Base-by-base conservation (phyloP, 148 eudicot species). In the Chenopodium quinoa region DNA sequence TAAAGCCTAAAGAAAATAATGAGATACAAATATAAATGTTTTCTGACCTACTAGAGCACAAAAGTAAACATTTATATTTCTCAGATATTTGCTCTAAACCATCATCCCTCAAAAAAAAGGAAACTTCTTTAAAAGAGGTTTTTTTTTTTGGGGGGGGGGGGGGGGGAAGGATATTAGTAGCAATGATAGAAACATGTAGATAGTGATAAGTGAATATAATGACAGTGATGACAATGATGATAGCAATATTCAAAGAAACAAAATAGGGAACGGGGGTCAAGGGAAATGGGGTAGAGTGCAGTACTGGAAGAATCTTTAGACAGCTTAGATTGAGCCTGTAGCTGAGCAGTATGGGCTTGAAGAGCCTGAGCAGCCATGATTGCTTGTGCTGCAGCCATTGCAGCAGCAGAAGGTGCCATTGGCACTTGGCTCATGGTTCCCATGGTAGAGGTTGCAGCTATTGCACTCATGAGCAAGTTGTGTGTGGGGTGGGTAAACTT, bases 341-440 rank as follows among this genome's bases (percentile, higher is more conserved):
- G 86, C 84, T 89, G 92, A 76, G 93, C 90, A 82, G 97, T 93
- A 84, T 95, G 99, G 56, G 99, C 99, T 84, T 95, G 94, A 64
- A 96, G 93, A 77, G 98, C 97, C 86, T 93, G 95, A 76, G 98
- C 98, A 80, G 97, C 97, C 92, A 91, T 93, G 88, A 96, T 96
- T 48, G 99, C 99, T 83, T 96, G 98, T 79, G 99, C 98, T 82
- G 99, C 98, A 84, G 97, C 97, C 98, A 96, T 96, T 44, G 99
- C 99, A 88, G 99, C 98, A 83, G 99, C 99, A 86, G 99, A 92
- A 73, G 98, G 99, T 8, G 99, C 92, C 99, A 95, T 95, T 9
- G 99, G 97, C 71, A 88, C 97, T 88, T 93, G 99, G 84, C 94
- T 96, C 69, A 90, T 88, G 75, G 90, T 90, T 82, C 99, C 98